Evolutionary conservation across 371 early-diverging fungal genomes (phyloP), one percentile per base, ranked within the genome.

Genomic region (Haplosporangium sp.): DNA sequence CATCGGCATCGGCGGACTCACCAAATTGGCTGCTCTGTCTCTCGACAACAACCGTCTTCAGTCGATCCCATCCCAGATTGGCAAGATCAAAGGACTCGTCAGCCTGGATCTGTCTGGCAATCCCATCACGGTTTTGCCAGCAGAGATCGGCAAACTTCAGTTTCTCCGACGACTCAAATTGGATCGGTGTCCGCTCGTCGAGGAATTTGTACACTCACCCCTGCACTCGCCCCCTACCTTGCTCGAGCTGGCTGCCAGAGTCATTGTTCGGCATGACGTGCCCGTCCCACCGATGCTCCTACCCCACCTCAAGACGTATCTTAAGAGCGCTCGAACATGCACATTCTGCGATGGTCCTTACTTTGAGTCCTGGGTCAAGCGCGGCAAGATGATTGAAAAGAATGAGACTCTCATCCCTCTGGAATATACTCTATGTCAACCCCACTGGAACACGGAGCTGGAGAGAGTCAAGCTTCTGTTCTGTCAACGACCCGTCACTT

Each of bases 281-380:
- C 81, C 85, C 5, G 74, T 94, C 21, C 88, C 87, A 1, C 56
- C 79, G 29, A 68, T 82, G 64, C 70, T 90, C 11, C 74, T 89
- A 11, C 83, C 82, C 21, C 82, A 87, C 38, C 59, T 95, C 20
- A 86, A 89, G 69, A 82, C 86, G 37, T 94, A 93, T 72, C 73
- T 96, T n/a, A 80, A 83, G 14, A 83, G 85, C 14, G 90, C 87
- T 3, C 83, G 90, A 52, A 77, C 81, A 20, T 98, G 98, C 81
- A 85, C 94, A 8, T 94, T 92, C 80, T 98, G 98, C 74, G 84
- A 84, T 18, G 96, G 96, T 0, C 96, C 98, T 9, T 93, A 88
- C 65, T 95, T 96, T 81, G 91, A 94, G n/a, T 81, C 83, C 0
- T 89, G 62, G 75, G 85, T 86, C 13, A 83, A 81, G 12, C 86